A percentile compares a stretch with the other conserved stretches of the same genome.
Conservation (phyloP, 768 basidiomycete species). For the Chalciporus pseudorubinellus region DNA sequence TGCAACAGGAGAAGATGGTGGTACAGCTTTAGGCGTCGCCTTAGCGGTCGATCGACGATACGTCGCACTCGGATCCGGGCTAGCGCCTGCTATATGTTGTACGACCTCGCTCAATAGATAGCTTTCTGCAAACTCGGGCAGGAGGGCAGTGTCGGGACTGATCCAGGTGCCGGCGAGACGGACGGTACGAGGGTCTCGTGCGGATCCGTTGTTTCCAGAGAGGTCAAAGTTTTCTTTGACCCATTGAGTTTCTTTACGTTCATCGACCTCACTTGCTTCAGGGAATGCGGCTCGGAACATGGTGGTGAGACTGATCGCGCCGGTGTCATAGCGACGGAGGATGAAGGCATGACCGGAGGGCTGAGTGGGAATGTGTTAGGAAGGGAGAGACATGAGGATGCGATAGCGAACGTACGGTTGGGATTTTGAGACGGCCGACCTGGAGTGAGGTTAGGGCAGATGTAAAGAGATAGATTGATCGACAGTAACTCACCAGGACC, state of each 20-base stretch:
- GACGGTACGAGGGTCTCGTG: constrained; percentile 55
- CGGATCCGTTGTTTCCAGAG: constrained; percentile 71
- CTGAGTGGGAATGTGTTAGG: constrained; percentile 37
- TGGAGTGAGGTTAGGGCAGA: constrained; percentile 34
- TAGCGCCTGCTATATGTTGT: constrained; percentile 62
- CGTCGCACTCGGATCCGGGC: constrained; percentile 71
- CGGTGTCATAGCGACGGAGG: constrained; percentile 89
- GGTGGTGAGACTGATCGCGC: constrained; percentile 87
- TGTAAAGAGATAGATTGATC: not conserved
- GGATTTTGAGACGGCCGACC: constrained; percentile 89
- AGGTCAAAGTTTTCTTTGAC: constrained; percentile 78
- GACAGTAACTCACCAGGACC: constrained; percentile 61
- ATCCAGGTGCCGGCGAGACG: constrained; percentile 93
- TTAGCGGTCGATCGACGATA: constrained; percentile 69
- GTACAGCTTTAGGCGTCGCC: constrained; percentile 27
- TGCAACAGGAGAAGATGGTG: constrained; percentile 28
- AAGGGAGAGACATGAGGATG: constrained; percentile 8
- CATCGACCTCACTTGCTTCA: constrained; percentile 68
- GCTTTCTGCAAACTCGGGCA: constrained; percentile 52
- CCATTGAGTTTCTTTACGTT: constrained; percentile 80
- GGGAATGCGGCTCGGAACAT: constrained; percentile 98
- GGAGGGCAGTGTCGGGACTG: constrained; percentile 57
- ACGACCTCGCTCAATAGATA: constrained; percentile 67
- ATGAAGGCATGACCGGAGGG: constrained; percentile 87
- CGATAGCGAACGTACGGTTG: constrained; percentile 58